Evolutionary conservation across 1,284 basidiomycete species (phyloP).

Genomic region (Heterobasidion annosum): DNA sequence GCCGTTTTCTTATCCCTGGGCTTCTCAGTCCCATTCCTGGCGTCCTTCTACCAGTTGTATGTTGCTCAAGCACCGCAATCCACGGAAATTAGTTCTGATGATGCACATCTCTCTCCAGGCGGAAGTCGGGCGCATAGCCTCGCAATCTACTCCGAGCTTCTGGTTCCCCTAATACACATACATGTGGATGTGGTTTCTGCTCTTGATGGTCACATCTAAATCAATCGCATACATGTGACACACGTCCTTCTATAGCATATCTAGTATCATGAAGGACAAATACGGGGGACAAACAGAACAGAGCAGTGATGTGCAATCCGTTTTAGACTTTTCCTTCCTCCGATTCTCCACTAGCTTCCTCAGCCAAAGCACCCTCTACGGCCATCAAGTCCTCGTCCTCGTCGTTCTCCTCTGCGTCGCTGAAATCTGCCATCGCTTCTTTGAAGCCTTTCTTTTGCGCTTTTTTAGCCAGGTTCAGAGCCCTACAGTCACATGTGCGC

Average conservation of each 20-base stretch:
- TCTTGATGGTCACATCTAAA: not conserved
- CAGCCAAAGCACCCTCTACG: conserved; percentile 6
- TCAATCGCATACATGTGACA: not conserved
- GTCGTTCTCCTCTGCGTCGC: conserved; percentile 12
- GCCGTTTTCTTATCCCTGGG: conserved; percentile 43
- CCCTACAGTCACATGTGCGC: conserved; percentile 56
- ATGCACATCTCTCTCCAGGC: too few species aligned
- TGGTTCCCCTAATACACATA: not conserved
- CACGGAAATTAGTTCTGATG: not conserved
- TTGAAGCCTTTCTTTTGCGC: conserved; percentile 25
- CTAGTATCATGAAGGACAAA: not conserved
- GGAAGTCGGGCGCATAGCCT: too few species aligned
- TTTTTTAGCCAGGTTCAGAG: conserved; percentile 26
- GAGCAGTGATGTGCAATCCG: not conserved
- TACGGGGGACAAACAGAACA: not conserved
- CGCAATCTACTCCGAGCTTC: too few species aligned
- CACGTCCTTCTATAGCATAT: not conserved
- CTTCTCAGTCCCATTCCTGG: conserved; percentile 61
- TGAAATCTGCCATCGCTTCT: conserved; percentile 14
- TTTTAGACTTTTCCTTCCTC: conserved; percentile 1
- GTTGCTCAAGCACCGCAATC: conserved; percentile 18
- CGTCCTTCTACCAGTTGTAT: conserved; percentile 57
- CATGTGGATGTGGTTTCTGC: not conserved
- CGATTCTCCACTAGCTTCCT: conserved; percentile 5
- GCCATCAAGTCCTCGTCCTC: conserved; percentile 16